These are phyloP conservation scores for Polygonum maritimum DNA, from an alignment of 148 eudicot genomes.

Conservation along the genomic window DNA sequence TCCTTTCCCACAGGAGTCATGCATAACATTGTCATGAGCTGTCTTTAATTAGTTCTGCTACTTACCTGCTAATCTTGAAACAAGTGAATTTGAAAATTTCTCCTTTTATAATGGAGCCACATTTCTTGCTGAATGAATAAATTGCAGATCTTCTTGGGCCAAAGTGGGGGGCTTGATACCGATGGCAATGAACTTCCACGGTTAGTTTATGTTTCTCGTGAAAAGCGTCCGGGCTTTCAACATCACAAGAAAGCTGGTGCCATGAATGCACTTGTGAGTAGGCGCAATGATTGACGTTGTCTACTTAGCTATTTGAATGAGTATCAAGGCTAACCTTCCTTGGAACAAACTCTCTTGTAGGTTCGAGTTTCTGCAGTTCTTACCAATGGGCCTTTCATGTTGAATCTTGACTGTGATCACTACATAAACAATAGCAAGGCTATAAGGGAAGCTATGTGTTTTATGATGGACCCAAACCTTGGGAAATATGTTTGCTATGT, in stretches of 20 bases:
- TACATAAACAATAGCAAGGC: conserved; percentile 9
- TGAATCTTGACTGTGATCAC: conserved; percentile 10
- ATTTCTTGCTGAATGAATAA: background rate
- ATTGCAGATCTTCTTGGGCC: background rate
- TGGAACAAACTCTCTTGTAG: background rate
- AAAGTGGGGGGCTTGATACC: background rate
- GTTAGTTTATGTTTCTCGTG: conserved; percentile 3
- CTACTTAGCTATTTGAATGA: background rate
- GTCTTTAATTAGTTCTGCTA: background rate
- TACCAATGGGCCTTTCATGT: conserved; percentile 10
- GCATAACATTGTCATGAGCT: background rate
- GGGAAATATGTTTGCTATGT: conserved; percentile 8
- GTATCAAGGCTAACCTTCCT: background rate
- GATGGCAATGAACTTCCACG: conserved; percentile 6
- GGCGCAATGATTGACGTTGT: background rate
- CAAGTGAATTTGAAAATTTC: background rate
- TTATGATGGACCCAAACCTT: conserved; percentile 7
- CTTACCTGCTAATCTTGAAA: background rate
- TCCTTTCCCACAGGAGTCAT: background rate
- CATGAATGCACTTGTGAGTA: conserved; percentile 64
- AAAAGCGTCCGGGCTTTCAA: conserved; percentile 63
- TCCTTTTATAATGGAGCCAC: background rate
- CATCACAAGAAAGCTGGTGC: conserved; percentile 99
- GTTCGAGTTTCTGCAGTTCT: conserved; percentile 7
- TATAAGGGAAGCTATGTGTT: conserved; percentile 4